Percentiles rank a stretch among this genome's conserved stretches.
Conservation (phyloP, 1,139 yeast genomes). For the Protomyces pachydermus region DNA sequence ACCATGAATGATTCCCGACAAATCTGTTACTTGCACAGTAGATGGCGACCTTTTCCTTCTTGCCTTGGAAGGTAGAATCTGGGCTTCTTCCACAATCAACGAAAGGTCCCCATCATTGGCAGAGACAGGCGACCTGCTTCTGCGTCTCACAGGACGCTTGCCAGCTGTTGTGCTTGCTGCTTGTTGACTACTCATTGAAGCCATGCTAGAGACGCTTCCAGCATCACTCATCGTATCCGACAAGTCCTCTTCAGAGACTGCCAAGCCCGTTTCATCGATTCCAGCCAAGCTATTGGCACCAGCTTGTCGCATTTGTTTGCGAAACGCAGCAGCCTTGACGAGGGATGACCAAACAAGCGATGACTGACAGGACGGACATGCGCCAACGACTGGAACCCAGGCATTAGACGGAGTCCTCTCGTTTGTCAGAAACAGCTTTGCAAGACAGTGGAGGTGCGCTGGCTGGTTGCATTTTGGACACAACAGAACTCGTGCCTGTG, state of each 20-base stretch:
- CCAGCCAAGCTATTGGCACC: background rate
- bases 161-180: background rate
- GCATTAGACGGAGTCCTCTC: background rate
- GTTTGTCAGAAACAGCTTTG: background rate
- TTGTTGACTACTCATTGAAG: background rate
- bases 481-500: slow-evolving; percentile 1
- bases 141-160: background rate
- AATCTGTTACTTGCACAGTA: too few species aligned
- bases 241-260: background rate
- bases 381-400: slow-evolving; percentile 9
- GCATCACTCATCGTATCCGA: background rate
- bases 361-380: slow-evolving; percentile 9
- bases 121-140: too few species aligned
- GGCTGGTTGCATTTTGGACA: slow-evolving; percentile 13
- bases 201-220: background rate
- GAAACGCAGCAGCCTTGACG: slow-evolving; percentile 17
- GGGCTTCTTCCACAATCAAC: too few species aligned
- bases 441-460: slow-evolving; percentile 15
- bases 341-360: slow-evolving; percentile 11
- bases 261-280: background rate
- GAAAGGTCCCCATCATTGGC: too few species aligned
- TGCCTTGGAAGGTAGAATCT: too few species aligned
- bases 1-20: too few species aligned
- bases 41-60: too few species aligned
- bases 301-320: background rate